These are phyloP conservation scores for Ogataea methylovora DNA, from an alignment of 805 yeast species.

Conservation along the genomic window DNA sequence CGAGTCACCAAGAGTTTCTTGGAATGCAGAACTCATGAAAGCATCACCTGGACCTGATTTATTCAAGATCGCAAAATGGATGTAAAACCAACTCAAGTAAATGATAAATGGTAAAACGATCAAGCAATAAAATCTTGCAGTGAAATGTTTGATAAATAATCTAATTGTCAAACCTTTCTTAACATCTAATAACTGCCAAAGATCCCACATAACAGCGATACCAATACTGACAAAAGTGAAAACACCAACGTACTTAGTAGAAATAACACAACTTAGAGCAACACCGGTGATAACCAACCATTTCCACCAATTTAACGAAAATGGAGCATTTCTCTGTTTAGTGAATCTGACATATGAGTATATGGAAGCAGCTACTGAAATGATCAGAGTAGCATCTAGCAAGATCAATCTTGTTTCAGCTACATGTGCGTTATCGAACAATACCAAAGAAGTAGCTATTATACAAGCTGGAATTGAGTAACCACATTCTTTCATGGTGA, in stretches of 20 bases:
- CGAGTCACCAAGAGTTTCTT: constrained; percentile 84
- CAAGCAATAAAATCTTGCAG: constrained; percentile 63
- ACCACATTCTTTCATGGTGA: constrained; percentile 78
- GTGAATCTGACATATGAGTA: constrained; percentile 75
- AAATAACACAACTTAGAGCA: constrained; percentile 81
- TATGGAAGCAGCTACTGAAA: constrained; percentile 76
- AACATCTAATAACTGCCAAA: constrained; percentile 81
- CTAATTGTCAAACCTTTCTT: constrained; percentile 54
- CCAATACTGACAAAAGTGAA: constrained; percentile 89
- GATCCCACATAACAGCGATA: constrained; percentile 71
- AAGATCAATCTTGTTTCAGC: constrained; percentile 86
- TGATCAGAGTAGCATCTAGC: constrained; percentile 81
- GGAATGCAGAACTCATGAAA: constrained; percentile 93
- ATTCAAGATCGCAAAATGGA: constrained; percentile 75
- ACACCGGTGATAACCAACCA: constrained; percentile 86
- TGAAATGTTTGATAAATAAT: constrained; percentile 59
- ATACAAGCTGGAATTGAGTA: constrained; percentile 72
- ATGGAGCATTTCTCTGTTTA: constrained; percentile 60
- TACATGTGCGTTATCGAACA: constrained; percentile 86
- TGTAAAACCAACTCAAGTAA: constrained; percentile 84
- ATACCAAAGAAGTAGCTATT: constrained; percentile 68
- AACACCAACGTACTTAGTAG: constrained; percentile 94
- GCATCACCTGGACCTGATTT: constrained; percentile 94
- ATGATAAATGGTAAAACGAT: constrained; percentile 75
- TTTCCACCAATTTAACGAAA: constrained; percentile 68